These are phyloP conservation scores for Cryphonectria radicalis DNA, from an alignment of 2,329 filamentous ascomycete genomes.

Conservation along the genomic window DNA sequence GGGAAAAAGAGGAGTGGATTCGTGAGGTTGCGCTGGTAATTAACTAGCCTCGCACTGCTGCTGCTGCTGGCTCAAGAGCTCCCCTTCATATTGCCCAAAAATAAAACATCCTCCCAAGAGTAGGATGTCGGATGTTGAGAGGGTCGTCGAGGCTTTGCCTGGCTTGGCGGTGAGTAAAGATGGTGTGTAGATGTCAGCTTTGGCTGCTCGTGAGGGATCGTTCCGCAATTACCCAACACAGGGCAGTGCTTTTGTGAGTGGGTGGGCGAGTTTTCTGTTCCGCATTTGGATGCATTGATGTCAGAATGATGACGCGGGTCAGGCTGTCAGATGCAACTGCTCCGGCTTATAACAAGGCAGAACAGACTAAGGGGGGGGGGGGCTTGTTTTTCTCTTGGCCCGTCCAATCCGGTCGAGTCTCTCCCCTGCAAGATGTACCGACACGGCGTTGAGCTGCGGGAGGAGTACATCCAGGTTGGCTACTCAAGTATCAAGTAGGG, in stretches of 20 bases:
- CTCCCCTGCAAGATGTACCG: neutral
- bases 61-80: neutral
- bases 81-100: neutral
- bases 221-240: neutral
- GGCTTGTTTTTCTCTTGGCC: no score
- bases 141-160: neutral
- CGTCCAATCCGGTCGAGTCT: neutral
- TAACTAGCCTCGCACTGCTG: neutral
- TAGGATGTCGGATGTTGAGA: neutral
- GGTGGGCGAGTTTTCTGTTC: neutral
- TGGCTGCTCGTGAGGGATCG: neutral
- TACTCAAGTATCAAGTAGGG: no score
- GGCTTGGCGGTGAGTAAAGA: neutral
- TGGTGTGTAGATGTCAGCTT: neutral
- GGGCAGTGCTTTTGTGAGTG: neutral
- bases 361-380: neutral
- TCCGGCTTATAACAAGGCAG: neutral
- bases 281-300: slow-evolving; percentile 1
- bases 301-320: slow-evolving; percentile 3
- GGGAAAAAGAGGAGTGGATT: neutral
- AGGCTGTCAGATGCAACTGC: neutral
- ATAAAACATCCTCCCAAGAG: neutral
- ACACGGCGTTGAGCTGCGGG: neutral
- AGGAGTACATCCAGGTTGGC: neutral
- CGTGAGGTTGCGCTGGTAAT: slow-evolving; percentile 1